These are phyloP conservation scores for Allium sativum DNA, from an alignment of 106 monocot genomes.

Conservation along the genomic window DNA sequence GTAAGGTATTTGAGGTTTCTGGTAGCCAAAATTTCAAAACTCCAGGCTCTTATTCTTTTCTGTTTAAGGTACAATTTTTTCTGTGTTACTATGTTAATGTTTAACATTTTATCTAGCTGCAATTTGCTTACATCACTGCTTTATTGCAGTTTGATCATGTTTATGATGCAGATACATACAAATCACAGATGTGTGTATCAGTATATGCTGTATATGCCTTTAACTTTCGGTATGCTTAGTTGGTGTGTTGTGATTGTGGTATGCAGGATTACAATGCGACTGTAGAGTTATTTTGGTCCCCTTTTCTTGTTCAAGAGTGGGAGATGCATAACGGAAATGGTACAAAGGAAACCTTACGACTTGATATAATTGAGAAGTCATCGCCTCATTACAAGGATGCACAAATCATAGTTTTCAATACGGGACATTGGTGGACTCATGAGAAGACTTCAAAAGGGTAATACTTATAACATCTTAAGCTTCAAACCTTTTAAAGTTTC, in stretches of 20 bases:
- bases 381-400: conserved; percentile 70
- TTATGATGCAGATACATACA: too few relatives aligned
- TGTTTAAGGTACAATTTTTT: conserved; percentile 37
- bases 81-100: background rate
- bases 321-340: conserved; percentile 48
- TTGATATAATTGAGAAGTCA: conserved; percentile 64
- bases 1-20: conserved; percentile 61
- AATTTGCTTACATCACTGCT: too few relatives aligned
- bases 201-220: too few relatives aligned
- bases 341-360: conserved; percentile 63
- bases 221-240: too few relatives aligned
- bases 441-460: conserved; percentile 87
- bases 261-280: conserved; percentile 62
- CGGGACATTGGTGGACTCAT: conserved; percentile 96
- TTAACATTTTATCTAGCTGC: too few relatives aligned
- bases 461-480: background rate
- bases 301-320: conserved; percentile 92
- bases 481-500: conserved; percentile 6
- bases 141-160: too few relatives aligned
- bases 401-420: conserved; percentile 68
- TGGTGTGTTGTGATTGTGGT: too few relatives aligned
- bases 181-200: too few relatives aligned
- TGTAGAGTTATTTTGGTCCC: conserved; percentile 83
- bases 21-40: conserved; percentile 63
- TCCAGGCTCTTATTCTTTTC: conserved; percentile 71